These are phyloP conservation scores for Rhazya stricta DNA, from an alignment of 257 asterid species.

Conservation along the genomic window DNA sequence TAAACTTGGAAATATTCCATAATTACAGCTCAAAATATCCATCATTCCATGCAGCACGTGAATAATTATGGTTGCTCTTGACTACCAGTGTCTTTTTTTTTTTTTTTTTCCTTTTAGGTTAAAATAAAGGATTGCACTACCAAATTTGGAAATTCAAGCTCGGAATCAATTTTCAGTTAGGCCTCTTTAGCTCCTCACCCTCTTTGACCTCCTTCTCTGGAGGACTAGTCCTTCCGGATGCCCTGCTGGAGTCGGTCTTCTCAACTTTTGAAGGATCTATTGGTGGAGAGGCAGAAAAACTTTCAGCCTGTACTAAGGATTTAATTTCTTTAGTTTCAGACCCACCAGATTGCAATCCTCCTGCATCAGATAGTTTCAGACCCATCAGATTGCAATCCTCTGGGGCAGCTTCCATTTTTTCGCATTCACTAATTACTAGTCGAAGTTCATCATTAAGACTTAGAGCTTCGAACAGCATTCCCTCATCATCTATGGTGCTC, in stretches of 20 bases:
- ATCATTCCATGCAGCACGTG: neutral
- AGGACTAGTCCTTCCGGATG: slow-evolving; percentile 8
- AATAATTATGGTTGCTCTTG: neutral
- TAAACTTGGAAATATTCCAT: neutral
- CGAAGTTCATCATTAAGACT: slow-evolving; percentile 85
- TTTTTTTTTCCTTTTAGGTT: too few relatives aligned
- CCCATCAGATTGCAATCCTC: slow-evolving; percentile 26
- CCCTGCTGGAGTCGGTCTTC: slow-evolving; percentile 20
- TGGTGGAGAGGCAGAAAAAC: slow-evolving; percentile 19
- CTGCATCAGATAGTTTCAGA: slow-evolving; percentile 24
- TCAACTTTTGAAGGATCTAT: slow-evolving; percentile 24
- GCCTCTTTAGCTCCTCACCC: slow-evolving; percentile 9
- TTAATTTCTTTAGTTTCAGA: slow-evolving; percentile 26
- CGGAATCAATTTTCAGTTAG: slow-evolving; percentile 17
- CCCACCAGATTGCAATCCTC: slow-evolving; percentile 25
- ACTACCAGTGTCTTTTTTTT: neutral
- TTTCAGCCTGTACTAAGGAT: slow-evolving; percentile 21
- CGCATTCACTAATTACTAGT: slow-evolving; percentile 43
- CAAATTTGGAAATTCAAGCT: slow-evolving; percentile 5
- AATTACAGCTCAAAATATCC: neutral
- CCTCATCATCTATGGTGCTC: slow-evolving; percentile 72
- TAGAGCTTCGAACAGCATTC: slow-evolving; percentile 77
- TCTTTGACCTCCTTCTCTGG: slow-evolving; percentile 7
- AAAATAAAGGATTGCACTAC: too few relatives aligned
- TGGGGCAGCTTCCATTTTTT: slow-evolving; percentile 47